These are phyloP conservation scores for Prunus persica DNA, from an alignment of 306 rosid genomes.

Conservation along the genomic window Prunus_persica_NCBIv2 NC_034016.1:18816001-18816500, in stretches of 20 bases:
- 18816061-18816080: background rate
- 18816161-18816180: background rate
- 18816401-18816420: constrained; percentile 62
- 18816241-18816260: background rate
- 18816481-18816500: constrained; percentile 47
- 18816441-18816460: constrained; percentile 82
- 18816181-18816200: background rate
- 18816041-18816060: constrained; percentile 23
- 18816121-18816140: background rate
- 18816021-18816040: constrained; percentile 58
- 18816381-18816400: constrained; percentile 53
- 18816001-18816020: constrained; percentile 11
- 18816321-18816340: background rate
- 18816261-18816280: background rate
- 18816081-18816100: background rate
- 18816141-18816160: background rate
- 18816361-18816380: constrained; percentile 18
- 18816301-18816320: background rate
- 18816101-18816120: background rate
- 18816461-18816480: constrained; percentile 89
- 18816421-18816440: constrained; percentile 50
- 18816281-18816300: background rate
- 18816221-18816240: background rate
- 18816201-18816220: background rate
- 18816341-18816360: constrained; percentile 1